Base-by-base conservation (phyloP, 2,329 filamentous ascomycete species). In the Colletotrichum cordylinicola region DNA sequence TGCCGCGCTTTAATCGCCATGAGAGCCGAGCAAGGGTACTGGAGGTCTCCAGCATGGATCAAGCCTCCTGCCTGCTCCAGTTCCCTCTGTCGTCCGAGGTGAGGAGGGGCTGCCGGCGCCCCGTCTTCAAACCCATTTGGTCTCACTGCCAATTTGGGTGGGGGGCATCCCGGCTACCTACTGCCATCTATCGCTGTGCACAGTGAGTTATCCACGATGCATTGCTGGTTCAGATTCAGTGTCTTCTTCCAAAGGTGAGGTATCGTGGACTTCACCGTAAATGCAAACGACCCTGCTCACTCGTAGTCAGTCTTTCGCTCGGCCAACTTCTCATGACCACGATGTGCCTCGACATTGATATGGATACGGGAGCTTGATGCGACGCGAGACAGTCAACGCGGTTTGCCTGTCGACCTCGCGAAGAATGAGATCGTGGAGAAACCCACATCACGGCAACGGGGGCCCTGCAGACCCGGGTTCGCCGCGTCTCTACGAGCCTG, bases 81-180 rank as follows among this genome's bases (percentile, higher is more conserved):
- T 73, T 65, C 48, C 43, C 70, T 48, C 55, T 65, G 64, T 69
- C 70, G 64, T 74, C 58, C 70, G 35, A 73, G 39, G 70, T 73
- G 58, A 69, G 18, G 58, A 73, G 73, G 73, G 73, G 35, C 64
- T 39, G 29, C n/a, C 64, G 29, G 58, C 35, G 70, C 64, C 64
- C 64, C 70, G 31, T 65, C 56, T 68, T 73, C 70, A 73, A 76
- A 69, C 74, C 48, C 33, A 74, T 58, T 58, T 27, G 58, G 74
- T 76, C 70, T 76, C 74, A 76, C 70, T 35, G 58, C 58, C 35
- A 74, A 35, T n/a, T 48, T 58, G 16, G 39, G 48, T 48, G 29
- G 64, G 39, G 70, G 35, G 18, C 12, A 74, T 75, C 73, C 73
- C 48, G 8, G 70, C 27, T 60, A 12, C 33, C 27, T 60, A 12